Evolutionary conservation across 495 filamentous ascomycete genomes (phyloP).

Genomic region (Penicillium samsonianum): DNA sequence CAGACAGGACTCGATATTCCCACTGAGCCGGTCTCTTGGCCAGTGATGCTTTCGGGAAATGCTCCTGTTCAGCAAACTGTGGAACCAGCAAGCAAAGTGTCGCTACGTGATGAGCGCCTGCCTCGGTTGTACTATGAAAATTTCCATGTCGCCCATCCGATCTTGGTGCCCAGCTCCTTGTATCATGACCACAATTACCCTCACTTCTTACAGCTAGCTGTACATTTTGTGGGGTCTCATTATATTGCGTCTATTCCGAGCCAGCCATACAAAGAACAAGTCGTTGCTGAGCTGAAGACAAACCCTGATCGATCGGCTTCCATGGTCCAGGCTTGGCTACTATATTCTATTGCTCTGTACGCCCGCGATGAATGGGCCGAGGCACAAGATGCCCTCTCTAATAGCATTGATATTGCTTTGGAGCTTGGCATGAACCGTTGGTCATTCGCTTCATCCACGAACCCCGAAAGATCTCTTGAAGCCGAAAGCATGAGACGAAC

Average conservation of each 20-base stretch:
- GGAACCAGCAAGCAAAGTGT: constrained; percentile 18
- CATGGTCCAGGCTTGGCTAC: constrained; percentile 42
- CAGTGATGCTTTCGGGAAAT: constrained; percentile 21
- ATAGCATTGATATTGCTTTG: constrained; percentile 36
- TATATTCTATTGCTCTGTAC: constrained; percentile 40
- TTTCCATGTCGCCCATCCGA: constrained; percentile 44
- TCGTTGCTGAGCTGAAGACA: constrained; percentile 28
- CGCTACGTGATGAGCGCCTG: constrained; percentile 36
- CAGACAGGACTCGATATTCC: constrained; percentile 17
- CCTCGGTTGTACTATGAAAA: constrained; percentile 43
- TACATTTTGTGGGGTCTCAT: constrained; percentile 43
- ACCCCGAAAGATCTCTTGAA: constrained; percentile 30
- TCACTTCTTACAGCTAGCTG: constrained; percentile 36
- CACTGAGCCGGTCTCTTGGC: constrained; percentile 28
- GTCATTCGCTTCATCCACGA: constrained; percentile 33
- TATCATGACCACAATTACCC: constrained; percentile 43
- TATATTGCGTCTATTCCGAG: constrained; percentile 30
- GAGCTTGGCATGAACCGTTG: constrained; percentile 41
- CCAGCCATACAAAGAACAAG: constrained; percentile 28
- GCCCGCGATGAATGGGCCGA: constrained; percentile 38
- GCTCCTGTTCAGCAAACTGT: constrained; percentile 15
- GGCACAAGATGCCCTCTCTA: constrained; percentile 35
- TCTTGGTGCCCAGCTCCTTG: constrained; percentile 34
- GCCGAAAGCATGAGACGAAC: constrained; percentile 45
- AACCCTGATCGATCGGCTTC: constrained; percentile 32